phyloP scores from a whole-genome alignment of 192 early-diverging fungal genomes.

The Powellomyces hirtus region DNA sequence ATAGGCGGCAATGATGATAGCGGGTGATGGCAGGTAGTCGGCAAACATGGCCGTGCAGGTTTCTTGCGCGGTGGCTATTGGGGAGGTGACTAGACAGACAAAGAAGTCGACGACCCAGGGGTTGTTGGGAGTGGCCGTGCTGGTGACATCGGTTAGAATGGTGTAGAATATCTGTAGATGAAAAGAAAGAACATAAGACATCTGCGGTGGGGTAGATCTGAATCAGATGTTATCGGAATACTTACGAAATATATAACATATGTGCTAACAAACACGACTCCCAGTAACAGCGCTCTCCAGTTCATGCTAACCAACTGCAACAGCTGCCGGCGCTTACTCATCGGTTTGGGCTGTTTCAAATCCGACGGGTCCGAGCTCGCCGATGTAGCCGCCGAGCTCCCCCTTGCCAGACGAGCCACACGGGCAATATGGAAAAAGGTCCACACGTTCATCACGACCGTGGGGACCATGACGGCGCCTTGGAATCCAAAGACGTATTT shows the following conservation, averaged over 20 bases:
- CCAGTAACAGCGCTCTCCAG: slow-evolving; percentile 28
- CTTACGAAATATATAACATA: slow-evolving; percentile 24
- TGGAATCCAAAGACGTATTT: slow-evolving; percentile 20
- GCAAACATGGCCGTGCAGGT: neutral
- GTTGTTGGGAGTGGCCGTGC: neutral
- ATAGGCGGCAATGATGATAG: slow-evolving; percentile 9
- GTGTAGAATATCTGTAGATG: neutral
- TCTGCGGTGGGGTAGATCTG: too few species aligned
- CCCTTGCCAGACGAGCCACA: neutral
- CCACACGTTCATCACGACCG: slow-evolving; percentile 19
- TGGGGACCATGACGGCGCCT: slow-evolving; percentile 17
- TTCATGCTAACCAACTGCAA: slow-evolving; percentile 24
- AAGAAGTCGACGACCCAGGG: slow-evolving; percentile 16
- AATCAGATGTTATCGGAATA: neutral
- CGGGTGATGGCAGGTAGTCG: slow-evolving; percentile 5
- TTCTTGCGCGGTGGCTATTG: neutral
- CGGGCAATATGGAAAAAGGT: slow-evolving; percentile 27
- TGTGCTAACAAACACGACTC: slow-evolving; percentile 18
- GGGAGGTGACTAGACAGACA: neutral
- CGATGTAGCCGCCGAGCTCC: neutral
- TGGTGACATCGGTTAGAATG: neutral
- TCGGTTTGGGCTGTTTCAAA: neutral
- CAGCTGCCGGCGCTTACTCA: slow-evolving; percentile 7
- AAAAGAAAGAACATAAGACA: neutral
- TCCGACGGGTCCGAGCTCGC: neutral